phyloP scores from a whole-genome alignment of 2,329 filamentous ascomycete species.

The Arthrobotrys iridis region DNA sequence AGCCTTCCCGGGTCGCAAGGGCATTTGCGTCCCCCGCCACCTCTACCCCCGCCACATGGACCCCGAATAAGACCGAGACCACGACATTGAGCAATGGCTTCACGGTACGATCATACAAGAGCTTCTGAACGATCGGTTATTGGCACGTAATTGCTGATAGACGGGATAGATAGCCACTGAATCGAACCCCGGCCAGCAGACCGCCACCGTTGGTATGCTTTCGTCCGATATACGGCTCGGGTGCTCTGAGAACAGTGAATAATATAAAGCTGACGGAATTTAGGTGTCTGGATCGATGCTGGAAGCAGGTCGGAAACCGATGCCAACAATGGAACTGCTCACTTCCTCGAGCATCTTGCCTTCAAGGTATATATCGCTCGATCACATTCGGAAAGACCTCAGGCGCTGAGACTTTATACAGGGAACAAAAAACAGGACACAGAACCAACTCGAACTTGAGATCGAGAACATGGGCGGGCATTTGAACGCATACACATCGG shows the following conservation, averaged over 20 bases:
- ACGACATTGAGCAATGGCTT: conserved; percentile 97
- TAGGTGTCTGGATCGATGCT: conserved; percentile 99
- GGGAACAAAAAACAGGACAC: conserved; percentile 93
- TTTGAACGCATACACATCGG: conserved; percentile 99
- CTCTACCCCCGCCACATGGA: conserved; percentile 62
- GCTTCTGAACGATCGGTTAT: not conserved
- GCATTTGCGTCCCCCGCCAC: conserved; percentile 57
- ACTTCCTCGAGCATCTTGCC: conserved; percentile 99
- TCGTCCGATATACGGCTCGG: conserved; percentile 39
- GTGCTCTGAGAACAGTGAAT: conserved; percentile 78
- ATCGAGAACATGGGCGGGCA: conserved; percentile 99
- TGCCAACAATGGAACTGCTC: conserved; percentile 98
- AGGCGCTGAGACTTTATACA: conserved; percentile 60
- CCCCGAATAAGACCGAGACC: conserved; percentile 83
- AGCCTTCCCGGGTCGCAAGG: conserved; percentile 40
- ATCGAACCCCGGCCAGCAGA: conserved; percentile 62
- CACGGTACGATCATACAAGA: conserved; percentile 71
- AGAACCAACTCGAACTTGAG: conserved; percentile 98
- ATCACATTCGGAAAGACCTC: conserved; percentile 13
- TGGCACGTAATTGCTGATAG: conserved; percentile 23
- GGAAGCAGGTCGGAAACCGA: conserved; percentile 97
- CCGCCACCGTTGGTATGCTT: conserved; percentile 59
- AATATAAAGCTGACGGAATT: conserved; percentile 94
- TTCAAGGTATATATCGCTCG: conserved; percentile 83
- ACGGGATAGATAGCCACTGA: conserved; percentile 56